Percentiles rank a stretch among this genome's conserved stretches.
phyloP scores from a whole-genome alignment of 768 basidiomycete species.

The Amanita molliuscula region DNA sequence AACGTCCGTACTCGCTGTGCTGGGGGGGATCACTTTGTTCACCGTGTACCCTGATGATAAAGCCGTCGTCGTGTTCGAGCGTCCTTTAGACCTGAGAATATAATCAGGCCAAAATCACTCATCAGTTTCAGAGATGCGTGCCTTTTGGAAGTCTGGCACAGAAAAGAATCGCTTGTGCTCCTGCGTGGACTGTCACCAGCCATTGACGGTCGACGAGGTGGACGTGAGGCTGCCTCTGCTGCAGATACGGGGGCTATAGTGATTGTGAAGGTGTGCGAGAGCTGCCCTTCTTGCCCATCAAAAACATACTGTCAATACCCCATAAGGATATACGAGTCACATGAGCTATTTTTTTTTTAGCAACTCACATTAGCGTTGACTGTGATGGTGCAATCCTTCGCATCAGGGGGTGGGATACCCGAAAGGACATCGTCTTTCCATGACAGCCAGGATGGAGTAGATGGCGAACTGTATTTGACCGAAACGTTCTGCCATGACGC shows the following conservation, averaged over 20 bases:
- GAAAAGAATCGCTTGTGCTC: conserved; percentile 37
- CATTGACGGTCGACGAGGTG: conserved; percentile 32
- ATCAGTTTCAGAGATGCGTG: conserved; percentile 10
- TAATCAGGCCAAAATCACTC: neutral
- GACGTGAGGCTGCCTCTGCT: conserved; percentile 28
- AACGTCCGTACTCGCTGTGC: neutral
- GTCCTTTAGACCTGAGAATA: conserved; percentile 16
- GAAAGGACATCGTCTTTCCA: conserved; percentile 82
- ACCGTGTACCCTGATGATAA: neutral
- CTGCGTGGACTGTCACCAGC: conserved; percentile 32
- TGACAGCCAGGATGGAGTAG: conserved; percentile 74
- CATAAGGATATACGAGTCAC: conserved; percentile 2
- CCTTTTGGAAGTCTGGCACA: conserved; percentile 32
- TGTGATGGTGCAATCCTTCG: conserved; percentile 66
- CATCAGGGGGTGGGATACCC: conserved; percentile 70
- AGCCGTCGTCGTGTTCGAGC: conserved; percentile 10
- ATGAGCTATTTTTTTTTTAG: conserved; percentile 4
- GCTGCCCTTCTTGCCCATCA: conserved; percentile 64
- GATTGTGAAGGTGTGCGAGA: conserved; percentile 59
- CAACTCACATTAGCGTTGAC: conserved; percentile 62
- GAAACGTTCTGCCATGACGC: conserved; percentile 71
- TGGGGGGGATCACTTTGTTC: neutral
- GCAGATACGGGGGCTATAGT: conserved; percentile 56
- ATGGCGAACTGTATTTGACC: conserved; percentile 73
- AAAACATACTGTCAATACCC: conserved; percentile 44